Conservation (phyloP, 2,329 filamentous ascomycete species). For the Helicocarpus griseus region DNA sequence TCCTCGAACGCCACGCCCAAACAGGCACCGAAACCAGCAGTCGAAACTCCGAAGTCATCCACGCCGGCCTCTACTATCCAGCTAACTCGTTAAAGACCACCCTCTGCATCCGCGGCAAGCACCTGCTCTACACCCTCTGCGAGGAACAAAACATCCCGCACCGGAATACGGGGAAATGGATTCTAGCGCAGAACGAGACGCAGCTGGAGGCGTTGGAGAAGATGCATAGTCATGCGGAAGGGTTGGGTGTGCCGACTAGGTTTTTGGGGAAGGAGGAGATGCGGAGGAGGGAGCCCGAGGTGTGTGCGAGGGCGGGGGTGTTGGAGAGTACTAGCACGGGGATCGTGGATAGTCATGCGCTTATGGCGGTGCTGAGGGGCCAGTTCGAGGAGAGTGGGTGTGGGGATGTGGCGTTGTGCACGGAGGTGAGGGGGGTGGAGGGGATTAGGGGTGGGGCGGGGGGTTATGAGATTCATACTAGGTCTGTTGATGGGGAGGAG, state of each 20-base stretch:
- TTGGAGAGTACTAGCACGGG: conserved; percentile 81
- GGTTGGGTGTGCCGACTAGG: conserved; percentile 57
- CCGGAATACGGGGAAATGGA: conserved; percentile 79
- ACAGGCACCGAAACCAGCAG: conserved; percentile 80
- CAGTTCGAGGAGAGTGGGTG: conserved; percentile 65
- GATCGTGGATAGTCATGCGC: conserved; percentile 76
- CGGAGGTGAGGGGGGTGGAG: conserved; percentile 52
- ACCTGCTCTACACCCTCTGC: conserved; percentile 73
- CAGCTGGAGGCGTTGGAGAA: conserved; percentile 54
- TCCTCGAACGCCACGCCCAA: conserved; percentile 68
- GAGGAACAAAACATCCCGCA: conserved; percentile 56
- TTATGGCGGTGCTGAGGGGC: conserved; percentile 73
- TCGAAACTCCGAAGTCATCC: conserved; percentile 92
- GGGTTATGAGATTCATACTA: conserved; percentile 62
- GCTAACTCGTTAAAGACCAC: conserved; percentile 64
- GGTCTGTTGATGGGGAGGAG: conserved; percentile 27
- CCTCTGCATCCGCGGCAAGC: conserved; percentile 69
- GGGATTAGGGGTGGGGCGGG: conserved; percentile 45
- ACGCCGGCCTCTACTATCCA: conserved; percentile 90
- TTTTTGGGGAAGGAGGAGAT: conserved; percentile 60
- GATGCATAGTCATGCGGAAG: conserved; percentile 44
- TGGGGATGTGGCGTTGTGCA: conserved; percentile 64
- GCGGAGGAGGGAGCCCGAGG: conserved; percentile 57
- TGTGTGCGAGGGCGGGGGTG: conserved; percentile 60
- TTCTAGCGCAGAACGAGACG: conserved; percentile 70